Base-by-base conservation (phyloP, 2,329 filamentous ascomycete species). In the Botrytis galanthina region DNA sequence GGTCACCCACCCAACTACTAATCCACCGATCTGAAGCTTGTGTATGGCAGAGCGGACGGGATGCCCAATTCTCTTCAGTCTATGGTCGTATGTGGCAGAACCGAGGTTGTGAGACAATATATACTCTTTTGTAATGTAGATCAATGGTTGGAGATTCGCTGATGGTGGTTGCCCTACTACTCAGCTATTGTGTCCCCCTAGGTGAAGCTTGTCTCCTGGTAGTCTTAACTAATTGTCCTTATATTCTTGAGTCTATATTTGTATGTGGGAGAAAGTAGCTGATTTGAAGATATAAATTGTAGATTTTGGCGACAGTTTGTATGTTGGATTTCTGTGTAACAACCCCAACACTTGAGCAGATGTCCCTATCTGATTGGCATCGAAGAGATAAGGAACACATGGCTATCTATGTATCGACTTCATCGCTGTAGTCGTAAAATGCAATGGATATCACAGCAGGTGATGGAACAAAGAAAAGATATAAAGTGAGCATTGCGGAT, bases 71-170 rank as follows among this genome's bases (percentile, higher is more conserved):
- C n/a, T 57, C 51, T 57, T 57, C 51, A 57, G 51, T 57, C 51
- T 57, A 57, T 57, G 51, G 51, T 57, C 51, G n/a, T 57, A 57
- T 57, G 51, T 57, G n/a, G 6, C 14, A 18, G n/a, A 18, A 0
- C 0, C 0, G 0, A 0, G 2, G 3, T 29, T 57, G 12, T 57
- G 1, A 29, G 3, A 57, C 0, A 0, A 0, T 29, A 29, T 57
- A 57, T 29, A 29, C 51, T 57, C 51, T 61, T 39, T 0, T 37
- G 4, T 0, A 7, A 4, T 1, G 8, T 62, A n/a, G 22, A 62
- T n/a, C 22, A 18, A 10, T 8, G 3, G 2, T 29, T 39, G 22
- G 14, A 39, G 6, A 39, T n/a, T 62, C 35, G 60, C 35, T 39
- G 60, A 9, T 16, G 18, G 60, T 61, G 22, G 22, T 39, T 18